These are phyloP conservation scores for Lipomyces mesembrius DNA, from an alignment of 805 yeast genomes.

Conservation along the genomic window DNA sequence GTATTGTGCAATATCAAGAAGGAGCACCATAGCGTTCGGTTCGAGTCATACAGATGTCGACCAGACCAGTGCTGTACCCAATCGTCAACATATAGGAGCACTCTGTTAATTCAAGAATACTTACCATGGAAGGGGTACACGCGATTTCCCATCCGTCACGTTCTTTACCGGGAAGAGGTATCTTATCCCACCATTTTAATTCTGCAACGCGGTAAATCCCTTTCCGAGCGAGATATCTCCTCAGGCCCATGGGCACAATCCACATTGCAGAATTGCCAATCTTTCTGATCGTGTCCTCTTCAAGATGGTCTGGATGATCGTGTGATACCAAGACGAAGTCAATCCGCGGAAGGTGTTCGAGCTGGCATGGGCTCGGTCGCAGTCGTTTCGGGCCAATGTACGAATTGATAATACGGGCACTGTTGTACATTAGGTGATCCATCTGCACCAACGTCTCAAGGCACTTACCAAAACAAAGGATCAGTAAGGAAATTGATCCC, in stretches of 20 bases:
- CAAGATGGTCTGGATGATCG: constrained; percentile 95
- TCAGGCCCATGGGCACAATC: constrained; percentile 87
- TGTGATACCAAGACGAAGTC: constrained; percentile 83
- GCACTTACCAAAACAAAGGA: constrained; percentile 62
- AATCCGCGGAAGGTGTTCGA: constrained; percentile 67
- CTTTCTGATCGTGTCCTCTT: constrained; percentile 57
- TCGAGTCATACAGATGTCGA: constrained; percentile 75
- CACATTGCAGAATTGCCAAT: constrained; percentile 70
- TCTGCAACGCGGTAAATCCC: constrained; percentile 71
- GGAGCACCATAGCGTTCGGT: constrained; percentile 86
- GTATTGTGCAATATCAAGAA: constrained; percentile 70
- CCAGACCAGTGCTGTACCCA: constrained; percentile 93
- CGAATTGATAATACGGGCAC: constrained; percentile 63
- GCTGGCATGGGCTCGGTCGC: constrained; percentile 71
- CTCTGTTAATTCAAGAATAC: neutral
- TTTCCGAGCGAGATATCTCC: constrained; percentile 58
- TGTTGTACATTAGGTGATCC: constrained; percentile 17
- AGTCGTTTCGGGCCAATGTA: constrained; percentile 82
- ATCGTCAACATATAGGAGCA: neutral
- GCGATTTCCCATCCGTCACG: constrained; percentile 71
- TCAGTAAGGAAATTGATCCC: constrained; percentile 82
- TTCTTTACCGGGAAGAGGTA: constrained; percentile 49
- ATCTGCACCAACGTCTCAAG: neutral
- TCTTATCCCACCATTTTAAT: constrained; percentile 91
- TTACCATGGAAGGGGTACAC: constrained; percentile 75